Conservation (phyloP, 495 filamentous ascomycete genomes). For the Thermochaetoides thermophila region DNA sequence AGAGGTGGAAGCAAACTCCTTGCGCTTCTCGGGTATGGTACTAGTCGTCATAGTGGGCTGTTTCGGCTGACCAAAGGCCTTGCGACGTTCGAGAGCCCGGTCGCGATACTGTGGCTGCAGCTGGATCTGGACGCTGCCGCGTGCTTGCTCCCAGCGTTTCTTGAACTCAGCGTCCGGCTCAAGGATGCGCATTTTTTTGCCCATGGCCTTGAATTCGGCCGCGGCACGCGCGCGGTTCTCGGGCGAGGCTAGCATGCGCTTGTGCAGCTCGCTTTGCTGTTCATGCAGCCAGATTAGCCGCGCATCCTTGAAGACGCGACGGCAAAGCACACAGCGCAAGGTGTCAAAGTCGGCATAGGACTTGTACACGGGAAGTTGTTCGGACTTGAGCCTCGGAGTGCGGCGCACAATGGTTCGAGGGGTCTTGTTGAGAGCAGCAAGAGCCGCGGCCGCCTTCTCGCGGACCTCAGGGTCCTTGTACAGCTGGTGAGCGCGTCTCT, state of each 20-base stretch:
- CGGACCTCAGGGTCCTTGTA: constrained; percentile 20
- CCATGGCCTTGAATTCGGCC: constrained; percentile 43
- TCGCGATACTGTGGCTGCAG: constrained; percentile 54
- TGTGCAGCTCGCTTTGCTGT: constrained; percentile 59
- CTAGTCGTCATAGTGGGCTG: constrained; percentile 12
- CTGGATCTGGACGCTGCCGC: constrained; percentile 3
- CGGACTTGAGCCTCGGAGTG: constrained; percentile 13
- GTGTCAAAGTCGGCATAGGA: constrained; percentile 58
- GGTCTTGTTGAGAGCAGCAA: constrained; percentile 14
- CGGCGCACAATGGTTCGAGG: constrained; percentile 15
- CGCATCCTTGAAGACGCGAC: constrained; percentile 53
- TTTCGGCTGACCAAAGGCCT: constrained; percentile 55
- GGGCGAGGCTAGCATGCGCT: constrained; percentile 49
- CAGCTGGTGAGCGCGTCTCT: constrained; percentile 14
- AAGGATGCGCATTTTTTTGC: constrained; percentile 37
- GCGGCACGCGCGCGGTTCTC: constrained; percentile 35
- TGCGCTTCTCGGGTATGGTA: constrained; percentile 13
- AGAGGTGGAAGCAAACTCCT: constrained; percentile 8
- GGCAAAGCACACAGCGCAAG: constrained; percentile 66
- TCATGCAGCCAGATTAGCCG: constrained; percentile 64
- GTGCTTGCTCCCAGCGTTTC: constrained; percentile 12
- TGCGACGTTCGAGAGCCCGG: constrained; percentile 66
- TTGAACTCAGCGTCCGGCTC: constrained; percentile 19
- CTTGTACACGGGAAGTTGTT: constrained; percentile 13
- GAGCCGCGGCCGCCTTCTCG: constrained; percentile 16